Percentiles rank a stretch among this genome's conserved stretches.
These are phyloP conservation scores for Torulaspora pretoriensis DNA, from an alignment of 1,139 yeast genomes.

Conservation along the genomic window DNA sequence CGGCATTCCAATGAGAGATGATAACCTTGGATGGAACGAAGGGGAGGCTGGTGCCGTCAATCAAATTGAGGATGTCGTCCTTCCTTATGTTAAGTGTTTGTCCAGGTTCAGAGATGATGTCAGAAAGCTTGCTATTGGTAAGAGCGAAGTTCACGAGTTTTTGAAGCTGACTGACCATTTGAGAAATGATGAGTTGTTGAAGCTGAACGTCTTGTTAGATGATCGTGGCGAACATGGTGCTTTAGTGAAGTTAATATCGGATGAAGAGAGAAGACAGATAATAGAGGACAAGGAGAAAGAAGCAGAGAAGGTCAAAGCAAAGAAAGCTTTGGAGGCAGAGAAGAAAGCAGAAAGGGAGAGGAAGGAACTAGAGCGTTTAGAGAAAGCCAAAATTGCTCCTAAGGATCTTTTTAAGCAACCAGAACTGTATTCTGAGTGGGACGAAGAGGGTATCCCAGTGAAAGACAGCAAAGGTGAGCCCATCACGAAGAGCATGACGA, in stretches of 20 bases:
- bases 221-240: constrained; percentile 75
- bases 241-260: constrained; percentile 71
- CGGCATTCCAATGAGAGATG: constrained; percentile 71
- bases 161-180: constrained; percentile 56
- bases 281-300: constrained; percentile 57
- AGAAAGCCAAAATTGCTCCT: constrained; percentile 68
- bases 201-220: constrained; percentile 78
- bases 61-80: constrained; percentile 59
- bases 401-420: constrained; percentile 62
- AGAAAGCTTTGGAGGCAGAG: constrained; percentile 18
- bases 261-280: constrained; percentile 62
- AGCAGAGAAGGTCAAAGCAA: constrained; percentile 45
- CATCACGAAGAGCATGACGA: constrained; percentile 78
- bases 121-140: constrained; percentile 65
- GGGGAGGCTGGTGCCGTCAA: constrained; percentile 27
- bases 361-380: constrained; percentile 62
- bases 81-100: constrained; percentile 77
- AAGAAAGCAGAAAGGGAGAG: constrained; percentile 37
- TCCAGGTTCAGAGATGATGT: constrained; percentile 79
- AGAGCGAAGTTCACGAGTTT: constrained; percentile 52
- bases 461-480: constrained; percentile 78
- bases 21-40: constrained; percentile 76
- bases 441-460: constrained; percentile 77
- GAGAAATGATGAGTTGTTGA: constrained; percentile 61
- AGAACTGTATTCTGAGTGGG: constrained; percentile 65